Percentiles rank a stretch among this genome's conserved stretches.
phyloP scores from a whole-genome alignment of 805 yeast genomes.

The Myxozyma kluyveri region DNA sequence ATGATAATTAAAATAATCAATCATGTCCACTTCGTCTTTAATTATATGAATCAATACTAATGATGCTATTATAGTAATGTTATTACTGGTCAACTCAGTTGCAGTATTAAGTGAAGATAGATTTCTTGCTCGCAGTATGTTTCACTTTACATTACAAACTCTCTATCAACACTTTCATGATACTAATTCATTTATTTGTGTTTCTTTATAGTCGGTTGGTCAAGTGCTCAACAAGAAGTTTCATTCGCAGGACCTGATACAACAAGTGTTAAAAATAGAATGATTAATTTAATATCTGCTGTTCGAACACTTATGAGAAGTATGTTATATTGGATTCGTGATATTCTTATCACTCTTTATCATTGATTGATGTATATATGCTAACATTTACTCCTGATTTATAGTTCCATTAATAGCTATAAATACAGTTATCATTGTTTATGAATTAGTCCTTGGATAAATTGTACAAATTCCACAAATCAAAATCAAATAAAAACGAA shows the following conservation, averaged over 20 bases:
- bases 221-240: slow-evolving; percentile 41
- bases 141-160: not conserved
- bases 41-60: not conserved
- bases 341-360: not conserved
- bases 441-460: slow-evolving; percentile 68
- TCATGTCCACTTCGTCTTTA: not conserved
- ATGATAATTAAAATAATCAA: not conserved
- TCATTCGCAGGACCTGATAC: slow-evolving; percentile 46
- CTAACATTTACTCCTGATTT: slow-evolving; percentile 4
- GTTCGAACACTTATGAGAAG: slow-evolving; percentile 71
- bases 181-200: not conserved
- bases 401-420: slow-evolving; percentile 66
- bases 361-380: not conserved
- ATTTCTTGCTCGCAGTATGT: slow-evolving; percentile 62
- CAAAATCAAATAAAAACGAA: slow-evolving; percentile 8
- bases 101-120: slow-evolving; percentile 80
- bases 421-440: slow-evolving; percentile 62
- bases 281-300: slow-evolving; percentile 67
- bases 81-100: slow-evolving; percentile 63
- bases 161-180: not conserved
- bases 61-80: slow-evolving; percentile 32
- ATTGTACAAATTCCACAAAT: not conserved
- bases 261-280: slow-evolving; percentile 53
- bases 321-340: slow-evolving; percentile 37
- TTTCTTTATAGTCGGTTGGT: slow-evolving; percentile 45